Evolutionary conservation across 345 rosid genomes (phyloP).

Genomic region (Aurinia saxatilis): DNA sequence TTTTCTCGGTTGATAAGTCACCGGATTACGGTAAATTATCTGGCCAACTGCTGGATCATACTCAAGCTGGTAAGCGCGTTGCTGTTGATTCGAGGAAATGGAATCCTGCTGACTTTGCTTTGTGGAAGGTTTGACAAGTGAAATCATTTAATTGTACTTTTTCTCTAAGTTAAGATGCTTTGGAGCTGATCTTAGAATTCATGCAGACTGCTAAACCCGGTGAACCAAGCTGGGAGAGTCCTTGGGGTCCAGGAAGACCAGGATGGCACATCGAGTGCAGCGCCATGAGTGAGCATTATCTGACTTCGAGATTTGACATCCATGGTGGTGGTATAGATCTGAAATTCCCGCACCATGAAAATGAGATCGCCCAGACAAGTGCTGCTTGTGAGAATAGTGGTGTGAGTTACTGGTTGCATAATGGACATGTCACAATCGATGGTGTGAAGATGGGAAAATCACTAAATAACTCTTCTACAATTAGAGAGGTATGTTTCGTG

Average conservation of each 20-base stretch:
- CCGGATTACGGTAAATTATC: constrained; percentile 73
- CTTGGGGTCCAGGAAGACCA: constrained; percentile 92
- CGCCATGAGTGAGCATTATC: constrained; percentile 85
- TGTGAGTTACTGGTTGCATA: constrained; percentile 81
- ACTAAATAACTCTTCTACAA: constrained; percentile 59
- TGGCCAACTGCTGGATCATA: constrained; percentile 63
- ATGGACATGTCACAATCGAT: constrained; percentile 82
- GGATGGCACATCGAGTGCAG: constrained; percentile 99
- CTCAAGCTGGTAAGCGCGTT: constrained; percentile 79
- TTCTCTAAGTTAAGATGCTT: neutral
- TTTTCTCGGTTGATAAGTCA: constrained; percentile 64
- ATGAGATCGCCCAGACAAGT: constrained; percentile 80
- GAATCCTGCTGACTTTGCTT: constrained; percentile 83
- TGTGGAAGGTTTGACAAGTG: constrained; percentile 65
- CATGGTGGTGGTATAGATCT: constrained; percentile 87
- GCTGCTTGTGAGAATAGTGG: constrained; percentile 59
- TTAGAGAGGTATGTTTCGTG: constrained; percentile 48
- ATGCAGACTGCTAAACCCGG: constrained; percentile 84
- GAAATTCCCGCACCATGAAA: constrained; percentile 81
- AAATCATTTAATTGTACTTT: neutral
- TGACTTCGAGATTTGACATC: constrained; percentile 62
- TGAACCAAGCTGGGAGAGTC: constrained; percentile 87
- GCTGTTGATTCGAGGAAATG: constrained; percentile 78
- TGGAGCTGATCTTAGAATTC: neutral
- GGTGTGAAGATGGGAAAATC: constrained; percentile 88